Base-by-base conservation (phyloP, 139 green algal genomes). In the Volvox africanus region DNA sequence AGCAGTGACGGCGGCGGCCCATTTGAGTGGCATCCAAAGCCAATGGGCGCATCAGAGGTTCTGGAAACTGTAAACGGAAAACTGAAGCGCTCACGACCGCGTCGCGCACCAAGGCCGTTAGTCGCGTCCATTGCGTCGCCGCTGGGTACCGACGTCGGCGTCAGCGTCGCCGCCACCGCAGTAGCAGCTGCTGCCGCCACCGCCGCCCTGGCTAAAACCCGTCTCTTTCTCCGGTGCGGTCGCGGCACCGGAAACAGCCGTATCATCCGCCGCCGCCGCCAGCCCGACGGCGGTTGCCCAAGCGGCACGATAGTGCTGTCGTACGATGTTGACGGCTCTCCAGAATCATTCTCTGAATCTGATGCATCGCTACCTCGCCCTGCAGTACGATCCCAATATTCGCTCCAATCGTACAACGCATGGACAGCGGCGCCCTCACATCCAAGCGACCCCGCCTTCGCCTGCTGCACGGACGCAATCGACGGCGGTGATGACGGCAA, bases 11-110 rank as follows among this genome's bases (percentile, higher is more conserved):
- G 61, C 32, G 1, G 82, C 61, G 32, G 55, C 16, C 55, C 6
- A 69, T 19, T 17, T 19, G 17, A 69, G 62, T 19, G 62, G 62
- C 62, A 69, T 17, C 62, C 62, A 19, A 61, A 18, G 1, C 76
- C 78, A 37, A 88, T 88, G 62, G 82, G 82, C 5, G 30, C 44
- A 0, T 88, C 82, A 0, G 82, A 88, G 32, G 82, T 88, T 22
- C 82, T 62, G 30, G 82, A 88, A 2, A 88, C 65, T 24, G 82
- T 88, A 35, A 79, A 80, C 22, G 82, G 80, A 13, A 86, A 37
- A 50, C 24, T 37, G 50, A 75, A 76, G 28, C 30, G 28, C 61
- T 32, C n/a, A 28, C 82, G 61, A 17, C 30, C 61, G 2, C 55
- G 61, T 14, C 79, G 77, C 80, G 1, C 55, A 61, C 80, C n/a